Base-by-base conservation (phyloP, 2,329 filamentous ascomycete species). In the Albifimbria verrucaria region DNA sequence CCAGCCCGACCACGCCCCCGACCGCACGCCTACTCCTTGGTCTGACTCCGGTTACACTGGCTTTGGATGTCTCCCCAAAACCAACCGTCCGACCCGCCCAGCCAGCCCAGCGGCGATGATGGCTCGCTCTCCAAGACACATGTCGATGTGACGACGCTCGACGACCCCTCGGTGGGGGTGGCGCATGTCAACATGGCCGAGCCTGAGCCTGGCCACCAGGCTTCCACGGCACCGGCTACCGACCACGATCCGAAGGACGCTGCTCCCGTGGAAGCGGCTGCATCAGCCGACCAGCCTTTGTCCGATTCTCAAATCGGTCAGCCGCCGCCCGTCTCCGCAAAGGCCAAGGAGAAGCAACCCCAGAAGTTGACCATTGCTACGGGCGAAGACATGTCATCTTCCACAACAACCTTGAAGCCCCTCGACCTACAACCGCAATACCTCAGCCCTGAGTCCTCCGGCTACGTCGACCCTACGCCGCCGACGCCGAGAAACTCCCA, bases 401-500 rank as follows among this genome's bases (percentile, higher is more conserved):
- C 79, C 4, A 71, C 77, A 44, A 69, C 77, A 9, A 81, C 77
- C 2, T 63, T 82, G 47, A 78, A 76, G 57, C 78, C 80, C 20
- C 62, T 71, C 20, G 71, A 72, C 18, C 65, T 72, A 22, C 59
- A 68, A n/a, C 59, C 68, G 7, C 74, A 77, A 54, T 76, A 75
- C 56, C 72, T 81, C 50, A 73, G 75, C 22, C 75, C 79, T 54
- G 75, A 79, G 55, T 70, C 77, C 11, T 62, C 66, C 28, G 68
- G 62, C 47, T 85, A 84, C 58, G 68, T 84, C 57, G 82, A 85
- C 60, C 81, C 82, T 21, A 83, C 82, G 7, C 81, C 81, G 23
- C 73, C 79, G 3, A 85, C 82, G 1, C 82, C 82, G 12, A 70
- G 73, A 49, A 72, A 72, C 36, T 85, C 81, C 3, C 77, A 79